Base-by-base conservation (phyloP, 148 eudicot species). In the Rhododendron ovatum region DNA sequence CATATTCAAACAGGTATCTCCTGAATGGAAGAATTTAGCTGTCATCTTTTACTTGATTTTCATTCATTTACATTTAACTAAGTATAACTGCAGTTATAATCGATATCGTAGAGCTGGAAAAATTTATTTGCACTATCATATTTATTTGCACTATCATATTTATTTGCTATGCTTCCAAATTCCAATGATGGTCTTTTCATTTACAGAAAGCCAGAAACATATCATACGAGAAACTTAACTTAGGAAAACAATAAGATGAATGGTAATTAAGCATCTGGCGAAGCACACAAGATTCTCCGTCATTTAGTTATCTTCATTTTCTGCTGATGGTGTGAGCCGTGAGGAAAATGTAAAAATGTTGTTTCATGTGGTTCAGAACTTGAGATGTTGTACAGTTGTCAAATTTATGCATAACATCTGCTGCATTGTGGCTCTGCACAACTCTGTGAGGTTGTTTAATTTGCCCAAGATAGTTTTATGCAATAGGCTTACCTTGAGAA, bases 1-100 rank as follows among this genome's bases (percentile, higher is more conserved):
- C 85, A 89, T 95, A 61, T 93, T 89, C 88, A 97, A 97, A 91
- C 98, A 97, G 98, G 99, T 95, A 87, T 3, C 83, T 22, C 30
- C 83, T 88, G 69, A 43, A 14, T 73, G 15, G 20, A 61, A 63
- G 13, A 73, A 74, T 33, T 61, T 47, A 76, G 15, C 33, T 48
- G 73, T 11, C 71, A n/a, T 79, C 10, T 41, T 37, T 39, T 59
- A 1, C n/a, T 61, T 43, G 18, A 43, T 35, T 33, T 71, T 2
- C 75, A 30, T 59, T 51, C n/a, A 37, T 83, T 76, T 39, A 26
- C 17, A 63, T 63, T 30, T 65, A 63, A 26, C 73, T 2, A n/a
- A 43, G 22, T 43, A 59, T 5, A 17, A 39, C 53, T 17, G 1
- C 37, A 83, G n/a, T 47, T 10, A 78, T 24, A 12, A 45, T 51